Evolutionary conservation across 1,139 yeast species (phyloP).

Genomic region (Geotrichum europaeum): DNA sequence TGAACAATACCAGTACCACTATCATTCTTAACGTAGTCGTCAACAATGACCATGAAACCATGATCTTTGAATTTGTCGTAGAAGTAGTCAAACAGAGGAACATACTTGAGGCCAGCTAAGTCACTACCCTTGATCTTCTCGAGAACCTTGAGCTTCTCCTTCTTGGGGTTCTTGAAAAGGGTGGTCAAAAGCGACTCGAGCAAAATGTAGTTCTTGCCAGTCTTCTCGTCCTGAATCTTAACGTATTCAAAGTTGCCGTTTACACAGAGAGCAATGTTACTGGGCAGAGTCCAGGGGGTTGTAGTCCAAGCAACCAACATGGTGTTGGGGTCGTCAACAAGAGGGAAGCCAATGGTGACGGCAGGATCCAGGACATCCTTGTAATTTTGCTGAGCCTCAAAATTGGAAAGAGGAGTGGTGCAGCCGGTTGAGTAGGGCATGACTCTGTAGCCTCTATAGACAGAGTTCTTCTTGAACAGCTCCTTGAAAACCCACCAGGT

Average conservation of each 20-base stretch:
- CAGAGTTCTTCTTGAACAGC: slow-evolving; percentile 75
- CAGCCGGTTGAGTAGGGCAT: slow-evolving; percentile 99
- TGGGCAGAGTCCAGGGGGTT: slow-evolving; percentile 98
- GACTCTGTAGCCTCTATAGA: slow-evolving; percentile 90
- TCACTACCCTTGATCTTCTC: slow-evolving; percentile 75
- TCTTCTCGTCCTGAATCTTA: slow-evolving; percentile 84
- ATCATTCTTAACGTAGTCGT: slow-evolving; percentile 81
- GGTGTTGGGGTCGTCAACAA: slow-evolving; percentile 73
- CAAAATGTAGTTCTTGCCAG: slow-evolving; percentile 71
- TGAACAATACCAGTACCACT: slow-evolving; percentile 99
- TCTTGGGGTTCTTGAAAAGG: slow-evolving; percentile 87
- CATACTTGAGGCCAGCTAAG: slow-evolving; percentile 70
- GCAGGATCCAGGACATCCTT: slow-evolving; percentile 98
- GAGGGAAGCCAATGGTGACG: slow-evolving; percentile 83
- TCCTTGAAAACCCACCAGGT: slow-evolving; percentile 99
- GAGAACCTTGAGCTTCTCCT: slow-evolving; percentile 78
- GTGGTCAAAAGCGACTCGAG: slow-evolving; percentile 75
- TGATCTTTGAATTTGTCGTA: slow-evolving; percentile 61
- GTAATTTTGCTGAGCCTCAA: slow-evolving; percentile 97
- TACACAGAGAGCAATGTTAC: slow-evolving; percentile 86
- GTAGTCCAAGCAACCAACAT: slow-evolving; percentile 96
- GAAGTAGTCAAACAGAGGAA: slow-evolving; percentile 79
- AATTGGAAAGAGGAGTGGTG: slow-evolving; percentile 93
- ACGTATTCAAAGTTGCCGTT: slow-evolving; percentile 87
- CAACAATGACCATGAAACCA: slow-evolving; percentile 77